A percentile compares a stretch with the other conserved stretches of the same genome.
phyloP scores from a whole-genome alignment of 2,329 filamentous ascomycete genomes.

The Microdochium trichocladiopsis region DNA sequence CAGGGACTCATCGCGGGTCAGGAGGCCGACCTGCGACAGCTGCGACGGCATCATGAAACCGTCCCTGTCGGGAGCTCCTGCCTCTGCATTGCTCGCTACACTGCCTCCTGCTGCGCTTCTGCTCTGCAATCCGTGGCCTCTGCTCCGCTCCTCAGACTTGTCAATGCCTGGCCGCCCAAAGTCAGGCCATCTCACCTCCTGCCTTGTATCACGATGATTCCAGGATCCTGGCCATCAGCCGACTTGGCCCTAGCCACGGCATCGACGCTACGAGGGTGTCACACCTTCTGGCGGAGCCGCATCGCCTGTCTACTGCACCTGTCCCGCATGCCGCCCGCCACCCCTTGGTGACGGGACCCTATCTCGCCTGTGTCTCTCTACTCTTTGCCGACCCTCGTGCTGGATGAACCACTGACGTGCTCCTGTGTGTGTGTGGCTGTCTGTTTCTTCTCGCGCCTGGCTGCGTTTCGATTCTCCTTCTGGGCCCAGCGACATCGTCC shows the following conservation, averaged over 20 bases:
- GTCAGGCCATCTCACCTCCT: not conserved
- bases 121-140: not conserved
- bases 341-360: no score
- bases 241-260: no score
- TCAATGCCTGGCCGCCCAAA: not conserved
- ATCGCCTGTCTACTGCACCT: not conserved
- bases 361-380: not conserved
- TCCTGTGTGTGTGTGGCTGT: not conserved
- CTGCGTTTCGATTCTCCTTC: not conserved
- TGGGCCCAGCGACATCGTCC: not conserved
- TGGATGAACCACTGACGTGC: not conserved
- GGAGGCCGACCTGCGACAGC: not conserved
- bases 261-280: no score
- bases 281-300: not conserved
- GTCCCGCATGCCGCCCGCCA: no score
- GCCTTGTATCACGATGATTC: not conserved
- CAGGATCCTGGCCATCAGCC: not conserved
- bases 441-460: not conserved
- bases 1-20: no score
- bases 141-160: not conserved
- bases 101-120: not conserved
- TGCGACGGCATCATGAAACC: not conserved
- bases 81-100: no score
- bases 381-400: not conserved
- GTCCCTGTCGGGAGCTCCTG: not conserved